A percentile compares a stretch with the other conserved stretches of the same genome.
These are phyloP conservation scores for Penicillium bialowiezense DNA, from an alignment of 495 filamentous ascomycete genomes.

Conservation along the genomic window DNA sequence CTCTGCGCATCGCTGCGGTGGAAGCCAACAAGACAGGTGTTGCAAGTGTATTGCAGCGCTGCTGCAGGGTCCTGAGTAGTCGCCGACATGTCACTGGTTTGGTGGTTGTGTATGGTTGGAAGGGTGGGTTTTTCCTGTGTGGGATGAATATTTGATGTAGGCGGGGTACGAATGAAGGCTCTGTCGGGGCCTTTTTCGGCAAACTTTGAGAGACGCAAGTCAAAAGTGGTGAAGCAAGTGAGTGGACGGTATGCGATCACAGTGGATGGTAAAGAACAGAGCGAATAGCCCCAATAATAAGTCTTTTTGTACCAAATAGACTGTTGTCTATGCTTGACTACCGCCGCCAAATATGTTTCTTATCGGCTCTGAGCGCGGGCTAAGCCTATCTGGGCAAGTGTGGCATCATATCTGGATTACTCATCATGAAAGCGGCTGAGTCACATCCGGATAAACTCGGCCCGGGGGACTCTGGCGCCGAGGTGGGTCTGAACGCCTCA, in stretches of 20 bases:
- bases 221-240: neutral
- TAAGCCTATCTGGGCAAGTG: neutral
- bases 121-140: slow-evolving; percentile 9
- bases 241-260: neutral
- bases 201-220: slow-evolving; percentile 1
- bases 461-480: slow-evolving; percentile 3
- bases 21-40: slow-evolving; percentile 96
- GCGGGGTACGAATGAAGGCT: slow-evolving; percentile 29
- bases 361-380: neutral
- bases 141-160: slow-evolving; percentile 21
- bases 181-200: slow-evolving; percentile 4
- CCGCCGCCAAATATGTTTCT: no score
- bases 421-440: neutral
- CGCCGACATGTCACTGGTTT: slow-evolving; percentile 18
- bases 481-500: slow-evolving; percentile 10
- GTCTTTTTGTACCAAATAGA: neutral
- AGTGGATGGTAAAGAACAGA: neutral
- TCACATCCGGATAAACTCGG: neutral
- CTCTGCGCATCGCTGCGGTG: slow-evolving; percentile 90
- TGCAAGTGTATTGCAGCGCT: slow-evolving; percentile 92
- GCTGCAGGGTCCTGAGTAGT: slow-evolving; percentile 12
- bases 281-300: neutral
- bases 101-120: slow-evolving; percentile 4
- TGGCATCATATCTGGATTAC: neutral
- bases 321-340: neutral